A percentile compares a stretch with the other conserved stretches of the same genome.
Conservation (phyloP, 306 rosid genomes). For the Casuarina equisetifolia region DNA sequence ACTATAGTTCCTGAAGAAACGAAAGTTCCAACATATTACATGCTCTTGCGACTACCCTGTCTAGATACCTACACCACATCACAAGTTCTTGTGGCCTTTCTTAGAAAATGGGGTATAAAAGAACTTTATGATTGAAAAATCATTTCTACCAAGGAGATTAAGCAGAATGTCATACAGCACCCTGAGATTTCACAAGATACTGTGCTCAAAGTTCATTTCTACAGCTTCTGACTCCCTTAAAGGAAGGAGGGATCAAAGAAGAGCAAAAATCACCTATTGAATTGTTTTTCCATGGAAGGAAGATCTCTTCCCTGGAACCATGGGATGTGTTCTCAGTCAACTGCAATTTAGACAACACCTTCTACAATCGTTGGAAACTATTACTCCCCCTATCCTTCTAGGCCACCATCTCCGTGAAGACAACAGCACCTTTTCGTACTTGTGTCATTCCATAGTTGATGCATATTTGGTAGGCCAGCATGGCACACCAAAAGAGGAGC, state of each 20-base stretch:
- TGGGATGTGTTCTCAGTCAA: neutral
- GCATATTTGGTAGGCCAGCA: neutral
- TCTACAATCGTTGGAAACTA: neutral
- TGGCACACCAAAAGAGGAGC: neutral
- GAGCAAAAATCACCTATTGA: neutral
- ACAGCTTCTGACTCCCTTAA: neutral
- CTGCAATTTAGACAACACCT: neutral
- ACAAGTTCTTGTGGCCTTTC: too few species aligned
- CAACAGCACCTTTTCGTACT: neutral
- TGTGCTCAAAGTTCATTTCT: neutral
- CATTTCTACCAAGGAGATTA: neutral
- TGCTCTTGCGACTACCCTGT: neutral
- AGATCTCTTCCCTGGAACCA: neutral
- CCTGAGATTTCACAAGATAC: neutral
- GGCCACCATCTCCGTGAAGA: neutral
- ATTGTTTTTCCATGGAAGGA: neutral
- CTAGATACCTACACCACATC: too few species aligned
- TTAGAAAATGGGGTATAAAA: too few species aligned
- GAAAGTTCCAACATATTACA: neutral
- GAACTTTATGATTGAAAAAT: neutral
- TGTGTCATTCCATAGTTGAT: neutral
- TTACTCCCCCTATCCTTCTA: neutral
- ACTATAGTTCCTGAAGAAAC: neutral
- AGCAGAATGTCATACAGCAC: neutral
- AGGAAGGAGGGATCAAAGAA: neutral